Base-by-base conservation (phyloP, 768 basidiomycete genomes). In the Omphalotus guepiniiformis region DNA sequence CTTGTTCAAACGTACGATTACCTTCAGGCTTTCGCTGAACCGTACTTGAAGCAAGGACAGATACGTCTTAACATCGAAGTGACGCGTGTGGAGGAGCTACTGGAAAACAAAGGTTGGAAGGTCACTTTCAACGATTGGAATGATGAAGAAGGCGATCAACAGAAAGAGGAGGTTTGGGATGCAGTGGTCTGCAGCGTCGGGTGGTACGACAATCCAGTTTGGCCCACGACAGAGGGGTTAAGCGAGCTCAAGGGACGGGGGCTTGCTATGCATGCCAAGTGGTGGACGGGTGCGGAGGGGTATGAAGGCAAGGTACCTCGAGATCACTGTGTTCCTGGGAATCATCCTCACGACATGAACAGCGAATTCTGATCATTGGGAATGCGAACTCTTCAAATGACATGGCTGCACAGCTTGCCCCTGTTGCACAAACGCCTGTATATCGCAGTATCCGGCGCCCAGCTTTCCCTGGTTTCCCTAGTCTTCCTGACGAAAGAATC, bases 351-450 rank as follows among this genome's bases (percentile, higher is more conserved):
- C 39, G 39, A 19, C 16, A n/a, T 18, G 21, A 15, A 21, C 7
- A 42, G 7, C 13, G 16, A 4, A 42, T 9, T 11, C 16, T 30
- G 4, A 66, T 79, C 12, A 58, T 78, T 3, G 78, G 73, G 8
- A 78, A 76, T 16, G 78, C 72, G 13, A 75, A 77, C 40, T 78
- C 77, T 2, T 66, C 68, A 29, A 79, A 79, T 52, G 78, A 79
- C 40, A 73, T 79, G 36, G 73, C 73, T 0, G 68, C 72, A 1
- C 75, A 77, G 29, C 63, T 78, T 0, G 67, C 64, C 0, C 47
- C 64, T 0, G 58, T 74, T 13, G 66, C 66, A 1, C 50, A 59
- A 32, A 48, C 61, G 1, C 75, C 77, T 4, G 65, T 78, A 0
- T 73, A 72, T 52, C 72, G 76, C 35, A 73, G 70, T 11, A 67